Conservation (phyloP, 2,329 filamentous ascomycete genomes). For the Zelopaecilomyces penicillatus region DNA sequence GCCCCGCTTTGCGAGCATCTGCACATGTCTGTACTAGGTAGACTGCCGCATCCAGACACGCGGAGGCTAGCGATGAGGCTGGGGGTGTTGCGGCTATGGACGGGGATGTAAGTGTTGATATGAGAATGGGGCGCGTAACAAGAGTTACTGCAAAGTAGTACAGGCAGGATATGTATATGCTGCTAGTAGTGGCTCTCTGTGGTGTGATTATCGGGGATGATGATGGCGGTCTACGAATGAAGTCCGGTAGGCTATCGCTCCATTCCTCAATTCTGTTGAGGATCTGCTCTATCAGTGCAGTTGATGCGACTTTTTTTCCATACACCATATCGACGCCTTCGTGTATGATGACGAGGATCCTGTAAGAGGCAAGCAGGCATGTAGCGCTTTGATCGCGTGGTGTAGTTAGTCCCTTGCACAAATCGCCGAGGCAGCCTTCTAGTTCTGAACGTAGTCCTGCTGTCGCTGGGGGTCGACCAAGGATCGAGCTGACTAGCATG, state of each 20-base stretch:
- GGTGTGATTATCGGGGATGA: neutral
- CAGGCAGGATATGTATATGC: constrained; percentile 45
- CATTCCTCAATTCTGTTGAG: constrained; percentile 35
- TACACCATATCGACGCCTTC: constrained; percentile 35
- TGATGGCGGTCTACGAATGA: constrained; percentile 13
- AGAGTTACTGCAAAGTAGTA: constrained; percentile 53
- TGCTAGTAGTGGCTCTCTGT: constrained; percentile 34
- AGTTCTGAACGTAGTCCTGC: constrained; percentile 21
- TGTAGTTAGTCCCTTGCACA: constrained; percentile 8
- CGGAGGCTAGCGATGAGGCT: constrained; percentile 35
- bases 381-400: constrained; percentile 6
- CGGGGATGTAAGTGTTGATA: constrained; percentile 37
- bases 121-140: constrained; percentile 46
- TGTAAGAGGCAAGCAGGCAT: constrained; percentile 32
- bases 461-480: constrained; percentile 29
- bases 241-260: constrained; percentile 34
- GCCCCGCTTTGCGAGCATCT: constrained; percentile 34
- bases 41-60: constrained; percentile 46
- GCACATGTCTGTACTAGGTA: constrained; percentile 47
- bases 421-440: constrained; percentile 15
- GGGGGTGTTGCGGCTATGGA: constrained; percentile 18
- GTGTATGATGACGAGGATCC: constrained; percentile 34
- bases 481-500: constrained; percentile 29
- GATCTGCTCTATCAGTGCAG: constrained; percentile 28
- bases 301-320: constrained; percentile 25